These are phyloP conservation scores for Leptographium procerum DNA, from an alignment of 2,329 filamentous ascomycete genomes.

Conservation along the genomic window DNA sequence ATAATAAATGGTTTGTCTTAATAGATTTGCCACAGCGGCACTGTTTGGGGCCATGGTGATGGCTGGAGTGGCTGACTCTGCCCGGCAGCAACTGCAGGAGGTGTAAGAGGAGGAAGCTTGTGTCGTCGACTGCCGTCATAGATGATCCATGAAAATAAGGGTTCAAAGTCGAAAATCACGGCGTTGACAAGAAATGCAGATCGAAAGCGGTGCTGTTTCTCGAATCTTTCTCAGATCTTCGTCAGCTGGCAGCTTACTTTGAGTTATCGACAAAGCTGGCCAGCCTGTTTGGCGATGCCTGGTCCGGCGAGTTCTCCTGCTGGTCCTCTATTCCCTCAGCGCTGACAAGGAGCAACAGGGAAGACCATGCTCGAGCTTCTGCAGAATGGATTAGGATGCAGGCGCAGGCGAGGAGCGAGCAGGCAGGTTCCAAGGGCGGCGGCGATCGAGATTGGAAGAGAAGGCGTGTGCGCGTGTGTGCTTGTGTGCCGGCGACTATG, in stretches of 20 bases:
- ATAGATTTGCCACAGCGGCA: slow-evolving; percentile 36
- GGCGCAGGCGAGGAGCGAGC: not conserved
- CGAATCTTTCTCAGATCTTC: not conserved
- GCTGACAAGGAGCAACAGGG: not conserved
- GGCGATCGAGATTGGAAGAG: not conserved
- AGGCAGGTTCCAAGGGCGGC: not conserved
- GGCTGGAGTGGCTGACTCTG: not conserved
- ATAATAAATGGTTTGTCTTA: slow-evolving; percentile 52
- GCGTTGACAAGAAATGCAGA: not conserved
- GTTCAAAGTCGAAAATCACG: no score
- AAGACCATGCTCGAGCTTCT: not conserved
- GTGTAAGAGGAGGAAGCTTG: not conserved
- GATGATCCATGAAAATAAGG: slow-evolving; percentile 10
- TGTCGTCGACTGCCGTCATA: slow-evolving; percentile 1
- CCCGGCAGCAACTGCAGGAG: not conserved
- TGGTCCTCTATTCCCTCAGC: not conserved
- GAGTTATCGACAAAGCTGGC: not conserved
- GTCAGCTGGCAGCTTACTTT: not conserved
- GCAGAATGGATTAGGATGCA: no score
- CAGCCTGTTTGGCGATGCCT: not conserved
- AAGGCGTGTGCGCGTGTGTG: not conserved
- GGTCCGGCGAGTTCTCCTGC: not conserved
- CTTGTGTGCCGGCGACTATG: not conserved
- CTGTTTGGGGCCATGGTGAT: slow-evolving; percentile 40
- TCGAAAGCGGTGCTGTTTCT: not conserved